phyloP scores from a whole-genome alignment of 805 yeast species.

The Nakazawaea wyomingensis region DNA sequence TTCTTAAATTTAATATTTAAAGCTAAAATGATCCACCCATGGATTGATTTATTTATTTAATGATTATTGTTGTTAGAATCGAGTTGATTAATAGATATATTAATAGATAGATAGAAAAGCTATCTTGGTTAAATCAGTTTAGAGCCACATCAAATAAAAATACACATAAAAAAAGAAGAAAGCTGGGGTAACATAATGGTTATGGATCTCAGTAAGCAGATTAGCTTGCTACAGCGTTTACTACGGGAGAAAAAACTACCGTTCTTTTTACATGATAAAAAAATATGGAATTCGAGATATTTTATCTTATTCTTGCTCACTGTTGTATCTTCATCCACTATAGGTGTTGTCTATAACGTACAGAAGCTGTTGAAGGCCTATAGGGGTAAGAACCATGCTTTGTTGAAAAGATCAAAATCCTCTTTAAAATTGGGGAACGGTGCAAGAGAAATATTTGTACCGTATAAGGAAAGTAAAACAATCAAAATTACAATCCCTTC shows the following conservation, averaged over 20 bases:
- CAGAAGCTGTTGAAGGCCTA: conserved; percentile 19
- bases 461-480: conserved; percentile 35
- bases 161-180: too few species aligned
- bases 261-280: background rate
- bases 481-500: conserved; percentile 40
- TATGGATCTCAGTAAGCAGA: too few species aligned
- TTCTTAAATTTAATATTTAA: too few species aligned
- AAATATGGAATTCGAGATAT: conserved; percentile 7
- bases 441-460: conserved; percentile 43
- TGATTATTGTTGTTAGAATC: too few species aligned
- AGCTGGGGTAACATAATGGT: background rate
- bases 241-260: background rate
- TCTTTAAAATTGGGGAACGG: conserved; percentile 40
- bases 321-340: conserved; percentile 19
- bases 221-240: background rate
- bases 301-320: conserved; percentile 25
- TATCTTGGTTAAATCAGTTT: too few species aligned
- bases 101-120: too few species aligned
- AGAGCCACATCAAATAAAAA: too few species aligned
- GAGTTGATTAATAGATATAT: too few species aligned
- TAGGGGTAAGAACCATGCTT: conserved; percentile 4
- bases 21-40: background rate
- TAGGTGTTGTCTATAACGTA: conserved; percentile 20
- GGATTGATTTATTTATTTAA: too few species aligned
- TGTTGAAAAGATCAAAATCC: conserved; percentile 26